Evolutionary conservation across 176 grass and related monocot species (phyloP).

Genomic region (Cenchrus purpureus): DNA sequence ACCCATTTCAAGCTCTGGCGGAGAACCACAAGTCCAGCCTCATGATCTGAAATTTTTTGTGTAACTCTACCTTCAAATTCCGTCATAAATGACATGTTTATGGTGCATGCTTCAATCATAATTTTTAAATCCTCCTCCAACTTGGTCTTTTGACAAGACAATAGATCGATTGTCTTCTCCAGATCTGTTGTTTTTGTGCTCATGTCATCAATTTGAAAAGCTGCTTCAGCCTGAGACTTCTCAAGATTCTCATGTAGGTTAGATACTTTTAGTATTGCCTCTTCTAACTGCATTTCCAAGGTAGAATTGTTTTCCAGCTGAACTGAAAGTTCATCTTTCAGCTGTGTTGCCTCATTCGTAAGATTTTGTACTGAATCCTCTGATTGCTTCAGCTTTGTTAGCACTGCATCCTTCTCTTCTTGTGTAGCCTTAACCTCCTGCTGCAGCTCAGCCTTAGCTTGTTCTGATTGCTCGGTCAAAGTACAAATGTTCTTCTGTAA

Average conservation of each 20-base stretch:
- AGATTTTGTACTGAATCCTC: no score
- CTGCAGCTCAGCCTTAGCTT: no score
- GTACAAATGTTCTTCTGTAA: no score
- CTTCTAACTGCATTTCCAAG: constrained; percentile 40
- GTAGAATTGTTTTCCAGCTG: background rate
- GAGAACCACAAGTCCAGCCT: constrained; percentile 41
- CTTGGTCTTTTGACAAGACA: constrained; percentile 57
- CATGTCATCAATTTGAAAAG: constrained; percentile 50
- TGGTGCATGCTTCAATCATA: constrained; percentile 49
- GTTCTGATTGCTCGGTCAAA: no score
- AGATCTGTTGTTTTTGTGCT: constrained; percentile 44
- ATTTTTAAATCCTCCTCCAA: constrained; percentile 59
- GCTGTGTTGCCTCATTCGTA: no score
- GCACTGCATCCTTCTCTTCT: no score
- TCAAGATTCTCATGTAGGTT: constrained; percentile 39
- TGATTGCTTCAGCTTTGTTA: no score
- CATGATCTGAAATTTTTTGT: constrained; percentile 55
- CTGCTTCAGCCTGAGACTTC: constrained; percentile 42
- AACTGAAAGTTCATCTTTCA: no score
- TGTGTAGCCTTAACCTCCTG: no score
- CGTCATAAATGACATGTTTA: constrained; percentile 48
- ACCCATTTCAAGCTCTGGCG: constrained; percentile 28
- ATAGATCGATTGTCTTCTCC: constrained; percentile 39
- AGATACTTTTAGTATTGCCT: constrained; percentile 45
- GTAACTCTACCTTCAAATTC: constrained; percentile 59